A percentile compares a stretch with the other conserved stretches of the same genome.
phyloP scores from a whole-genome alignment of 352 stramenopile species.

The Pythium volutum region DNA sequence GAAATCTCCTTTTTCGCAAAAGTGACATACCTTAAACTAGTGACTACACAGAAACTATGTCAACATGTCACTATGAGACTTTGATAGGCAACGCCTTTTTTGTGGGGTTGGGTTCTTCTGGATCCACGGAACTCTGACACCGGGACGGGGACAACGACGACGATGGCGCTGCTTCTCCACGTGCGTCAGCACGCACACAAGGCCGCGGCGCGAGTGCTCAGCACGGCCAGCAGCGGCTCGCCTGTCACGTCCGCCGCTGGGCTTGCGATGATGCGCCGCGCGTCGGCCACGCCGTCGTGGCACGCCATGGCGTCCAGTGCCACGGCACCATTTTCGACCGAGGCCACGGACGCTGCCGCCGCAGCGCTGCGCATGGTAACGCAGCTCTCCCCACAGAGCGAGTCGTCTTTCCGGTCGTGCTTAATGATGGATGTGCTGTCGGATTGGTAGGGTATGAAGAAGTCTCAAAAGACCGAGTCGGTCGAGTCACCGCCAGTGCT shows the following conservation, averaged over 20 bases:
- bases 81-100: constrained; percentile 12
- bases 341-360: constrained; percentile 68
- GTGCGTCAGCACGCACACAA: constrained; percentile 34
- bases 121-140: neutral
- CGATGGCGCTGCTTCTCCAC: constrained; percentile 35
- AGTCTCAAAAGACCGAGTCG: constrained; percentile 34
- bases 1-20: neutral
- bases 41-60: neutral
- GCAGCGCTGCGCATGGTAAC: constrained; percentile 71
- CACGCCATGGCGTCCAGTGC: neutral
- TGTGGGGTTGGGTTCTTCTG: neutral
- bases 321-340: constrained; percentile 44
- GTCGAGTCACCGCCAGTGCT: too few species aligned
- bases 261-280: neutral
- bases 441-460: constrained; percentile 44
- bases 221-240: neutral
- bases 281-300: neutral
- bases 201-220: constrained; percentile 1
- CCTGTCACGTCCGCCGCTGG: neutral
- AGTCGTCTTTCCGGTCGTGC: neutral
- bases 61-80: constrained; percentile 11
- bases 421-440: neutral
- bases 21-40: neutral
- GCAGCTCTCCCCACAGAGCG: neutral
- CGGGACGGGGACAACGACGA: neutral